Conservation (phyloP, 1,284 basidiomycete genomes). For the Rhodotorula sp. region DNA sequence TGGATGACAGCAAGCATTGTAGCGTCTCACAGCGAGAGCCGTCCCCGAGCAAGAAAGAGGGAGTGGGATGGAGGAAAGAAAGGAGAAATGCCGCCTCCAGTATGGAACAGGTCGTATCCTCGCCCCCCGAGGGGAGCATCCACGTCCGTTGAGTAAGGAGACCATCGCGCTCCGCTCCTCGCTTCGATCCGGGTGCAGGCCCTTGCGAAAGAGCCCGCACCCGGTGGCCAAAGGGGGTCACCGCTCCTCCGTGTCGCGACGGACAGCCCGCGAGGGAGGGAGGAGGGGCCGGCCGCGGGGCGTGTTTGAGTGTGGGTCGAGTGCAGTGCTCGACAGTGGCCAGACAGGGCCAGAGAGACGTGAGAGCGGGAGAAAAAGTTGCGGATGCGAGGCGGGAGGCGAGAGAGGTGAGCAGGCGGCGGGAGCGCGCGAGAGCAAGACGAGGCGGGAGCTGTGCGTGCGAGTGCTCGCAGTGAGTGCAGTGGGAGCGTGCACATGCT, state of each 20-base stretch:
- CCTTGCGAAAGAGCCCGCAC: neutral
- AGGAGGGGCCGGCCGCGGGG: slow-evolving; percentile 23
- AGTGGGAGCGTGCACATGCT: too few relatives aligned
- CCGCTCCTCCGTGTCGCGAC: neutral
- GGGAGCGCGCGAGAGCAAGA: neutral
- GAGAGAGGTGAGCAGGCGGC: neutral
- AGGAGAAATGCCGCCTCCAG: slow-evolving; percentile 5
- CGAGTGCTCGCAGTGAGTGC: neutral
- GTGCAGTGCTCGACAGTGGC: too few relatives aligned
- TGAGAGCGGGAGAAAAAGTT: too few relatives aligned
- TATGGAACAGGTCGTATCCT: slow-evolving; percentile 22
- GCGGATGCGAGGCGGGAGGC: neutral
- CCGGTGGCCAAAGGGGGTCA: slow-evolving; percentile 10
- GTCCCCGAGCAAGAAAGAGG: too few relatives aligned
- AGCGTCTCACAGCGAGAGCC: too few relatives aligned
- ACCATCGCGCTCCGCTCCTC: slow-evolving; percentile 31
- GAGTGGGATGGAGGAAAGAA: neutral
- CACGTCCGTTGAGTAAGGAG: slow-evolving; percentile 23
- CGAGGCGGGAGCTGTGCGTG: neutral
- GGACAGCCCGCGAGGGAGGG: neutral
- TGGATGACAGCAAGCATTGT: too few relatives aligned
- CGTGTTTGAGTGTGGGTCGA: neutral
- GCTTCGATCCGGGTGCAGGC: neutral
- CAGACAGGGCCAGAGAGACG: too few relatives aligned
- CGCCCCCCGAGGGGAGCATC: neutral